Percentiles rank a stretch among this genome's conserved stretches.
Evolutionary conservation across 1,284 basidiomycete species (phyloP).

Genomic region (Malassezia slooffiae): DNA sequence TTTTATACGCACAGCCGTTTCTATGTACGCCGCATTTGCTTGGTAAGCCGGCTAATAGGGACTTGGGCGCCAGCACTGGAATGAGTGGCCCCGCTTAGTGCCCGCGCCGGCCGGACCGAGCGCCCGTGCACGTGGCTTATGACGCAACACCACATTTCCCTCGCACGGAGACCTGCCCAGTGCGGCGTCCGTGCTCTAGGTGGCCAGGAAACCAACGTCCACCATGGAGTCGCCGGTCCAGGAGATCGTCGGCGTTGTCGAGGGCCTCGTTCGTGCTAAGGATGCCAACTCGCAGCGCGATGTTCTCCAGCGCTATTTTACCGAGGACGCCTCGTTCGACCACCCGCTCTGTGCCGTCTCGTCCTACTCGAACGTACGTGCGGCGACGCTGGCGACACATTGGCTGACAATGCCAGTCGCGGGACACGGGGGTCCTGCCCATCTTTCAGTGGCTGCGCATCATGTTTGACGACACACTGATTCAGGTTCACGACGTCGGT

Average conservation of each 20-base stretch:
- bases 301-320: conserved; percentile 30
- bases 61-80: no score
- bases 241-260: conserved; percentile 35
- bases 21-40: no score
- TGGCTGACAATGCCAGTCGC: no score
- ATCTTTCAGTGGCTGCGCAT: conserved; percentile 42
- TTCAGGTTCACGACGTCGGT: conserved; percentile 34
- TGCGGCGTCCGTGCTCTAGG: no score
- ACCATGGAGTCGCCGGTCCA: conserved; percentile 38
- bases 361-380: conserved; percentile 23
- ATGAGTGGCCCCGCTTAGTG: no score
- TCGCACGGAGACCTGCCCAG: no score
- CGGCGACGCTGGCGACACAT: background rate
- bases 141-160: no score
- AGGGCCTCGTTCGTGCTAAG: conserved; percentile 35
- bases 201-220: background rate
- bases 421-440: conserved; percentile 36
- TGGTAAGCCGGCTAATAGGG: no score
- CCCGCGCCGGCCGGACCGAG: no score
- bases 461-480: conserved; percentile 28
- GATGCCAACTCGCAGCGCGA: conserved; percentile 35
- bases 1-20: no score
- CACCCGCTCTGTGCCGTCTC: conserved; percentile 38
- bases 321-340: conserved; percentile 39
- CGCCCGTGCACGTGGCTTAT: no score